phyloP scores from a whole-genome alignment of 1,139 yeast species.

The Keqinozyma sinolaborantium region DNA sequence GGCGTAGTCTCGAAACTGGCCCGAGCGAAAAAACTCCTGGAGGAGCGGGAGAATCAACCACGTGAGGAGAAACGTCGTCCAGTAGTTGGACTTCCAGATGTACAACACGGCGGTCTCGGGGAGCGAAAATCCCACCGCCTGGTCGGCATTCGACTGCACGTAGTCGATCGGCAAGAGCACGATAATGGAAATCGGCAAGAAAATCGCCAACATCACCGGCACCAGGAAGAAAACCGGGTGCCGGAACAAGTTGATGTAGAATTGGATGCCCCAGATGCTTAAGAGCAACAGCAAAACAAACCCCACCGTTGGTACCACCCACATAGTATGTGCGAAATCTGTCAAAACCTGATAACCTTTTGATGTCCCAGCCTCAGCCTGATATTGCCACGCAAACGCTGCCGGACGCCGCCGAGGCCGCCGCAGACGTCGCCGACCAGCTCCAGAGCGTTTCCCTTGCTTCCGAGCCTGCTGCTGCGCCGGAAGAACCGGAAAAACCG shows the following conservation, averaged over 20 bases:
- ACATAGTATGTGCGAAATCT: conserved; percentile 24
- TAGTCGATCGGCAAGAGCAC: conserved; percentile 41
- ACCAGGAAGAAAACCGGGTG: conserved; percentile 32
- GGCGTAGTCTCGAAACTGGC: conserved; percentile 48
- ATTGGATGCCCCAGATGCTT: conserved; percentile 33
- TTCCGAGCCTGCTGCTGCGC: not conserved
- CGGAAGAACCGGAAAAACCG: not conserved
- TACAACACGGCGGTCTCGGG: conserved; percentile 46
- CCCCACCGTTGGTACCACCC: conserved; percentile 26
- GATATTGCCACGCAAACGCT: too few species aligned
- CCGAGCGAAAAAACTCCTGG: conserved; percentile 72
- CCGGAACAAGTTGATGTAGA: conserved; percentile 32
- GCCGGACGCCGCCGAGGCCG: not conserved
- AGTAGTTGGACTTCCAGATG: conserved; percentile 73
- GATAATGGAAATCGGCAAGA: conserved; percentile 40
- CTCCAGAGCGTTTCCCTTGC: not conserved
- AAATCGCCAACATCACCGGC: conserved; percentile 38
- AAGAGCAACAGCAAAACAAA: conserved; percentile 25
- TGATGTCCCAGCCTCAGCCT: too few species aligned
- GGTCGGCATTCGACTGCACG: conserved; percentile 20
- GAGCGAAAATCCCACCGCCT: conserved; percentile 21
- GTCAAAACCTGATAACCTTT: too few species aligned
- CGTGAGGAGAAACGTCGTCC: conserved; percentile 75
- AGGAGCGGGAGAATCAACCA: conserved; percentile 71
- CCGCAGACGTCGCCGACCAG: not conserved